A percentile compares a stretch with the other conserved stretches of the same genome.
These are phyloP conservation scores for Beta macrorhiza DNA, from an alignment of 179 eudicot genomes.

Conservation along the genomic window DNA sequence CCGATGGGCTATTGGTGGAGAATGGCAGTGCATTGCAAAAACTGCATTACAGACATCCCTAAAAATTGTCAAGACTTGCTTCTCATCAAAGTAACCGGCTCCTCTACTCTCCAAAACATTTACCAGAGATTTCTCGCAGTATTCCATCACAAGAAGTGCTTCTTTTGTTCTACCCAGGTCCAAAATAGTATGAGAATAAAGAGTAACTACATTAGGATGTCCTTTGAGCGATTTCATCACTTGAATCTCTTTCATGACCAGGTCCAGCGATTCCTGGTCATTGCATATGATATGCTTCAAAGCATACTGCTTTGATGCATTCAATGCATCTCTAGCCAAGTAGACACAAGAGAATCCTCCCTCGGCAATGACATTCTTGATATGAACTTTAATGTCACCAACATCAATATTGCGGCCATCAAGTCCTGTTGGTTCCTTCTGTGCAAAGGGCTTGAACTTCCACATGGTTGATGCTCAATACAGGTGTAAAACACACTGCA, in stretches of 20 bases:
- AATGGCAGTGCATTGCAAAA: slow-evolving; percentile 95
- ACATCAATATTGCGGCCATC: slow-evolving; percentile 92
- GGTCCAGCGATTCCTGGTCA: slow-evolving; percentile 82
- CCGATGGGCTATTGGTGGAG: slow-evolving; percentile 98
- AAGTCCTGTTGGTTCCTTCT: slow-evolving; percentile 86
- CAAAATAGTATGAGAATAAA: slow-evolving; percentile 58
- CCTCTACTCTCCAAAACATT: slow-evolving; percentile 87
- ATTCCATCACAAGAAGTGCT: slow-evolving; percentile 91
- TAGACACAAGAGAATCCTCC: slow-evolving; percentile 98
- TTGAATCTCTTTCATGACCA: slow-evolving; percentile 81
- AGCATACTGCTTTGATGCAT: slow-evolving; percentile 88
- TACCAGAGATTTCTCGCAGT: slow-evolving; percentile 88
- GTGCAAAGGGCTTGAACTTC: slow-evolving; percentile 83
- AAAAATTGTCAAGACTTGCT: slow-evolving; percentile 66
- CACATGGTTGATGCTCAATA: slow-evolving; percentile 54
- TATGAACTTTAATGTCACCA: slow-evolving; percentile 78
- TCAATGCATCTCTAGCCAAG: slow-evolving; percentile 76
- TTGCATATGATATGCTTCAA: slow-evolving; percentile 94
- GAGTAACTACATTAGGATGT: slow-evolving; percentile 85
- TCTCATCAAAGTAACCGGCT: slow-evolving; percentile 86
- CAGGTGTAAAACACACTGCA: slow-evolving; percentile 23
- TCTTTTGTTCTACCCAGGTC: slow-evolving; percentile 97
- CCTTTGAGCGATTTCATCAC: slow-evolving; percentile 91
- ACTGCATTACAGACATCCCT: slow-evolving; percentile 96
- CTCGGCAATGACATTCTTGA: slow-evolving; percentile 84